phyloP scores from a whole-genome alignment of 2,329 filamentous ascomycete genomes.

The Colletotrichum salicis region DNA sequence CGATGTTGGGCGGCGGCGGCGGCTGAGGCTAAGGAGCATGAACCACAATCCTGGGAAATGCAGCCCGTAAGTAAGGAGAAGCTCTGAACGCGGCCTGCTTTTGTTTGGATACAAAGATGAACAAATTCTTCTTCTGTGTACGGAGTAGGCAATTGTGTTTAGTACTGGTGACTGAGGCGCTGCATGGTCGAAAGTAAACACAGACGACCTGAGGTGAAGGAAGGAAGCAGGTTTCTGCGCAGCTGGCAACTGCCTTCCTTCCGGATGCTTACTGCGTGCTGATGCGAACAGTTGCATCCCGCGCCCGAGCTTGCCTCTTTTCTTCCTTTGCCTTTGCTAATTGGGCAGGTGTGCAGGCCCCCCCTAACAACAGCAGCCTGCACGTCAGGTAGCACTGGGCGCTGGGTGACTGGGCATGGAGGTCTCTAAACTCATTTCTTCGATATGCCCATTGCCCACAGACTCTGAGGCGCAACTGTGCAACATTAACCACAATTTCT shows the following conservation, averaged over 20 bases:
- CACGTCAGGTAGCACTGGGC: constrained; percentile 6
- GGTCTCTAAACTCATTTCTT: not conserved
- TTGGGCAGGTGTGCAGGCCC: constrained; percentile 4
- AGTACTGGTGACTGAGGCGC: not conserved
- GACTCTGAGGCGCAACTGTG: not conserved
- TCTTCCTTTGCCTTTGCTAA: not conserved
- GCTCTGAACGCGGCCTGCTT: constrained; percentile 1
- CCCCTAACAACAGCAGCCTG: not conserved
- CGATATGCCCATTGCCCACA: not conserved
- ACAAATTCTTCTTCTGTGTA: too few species aligned
- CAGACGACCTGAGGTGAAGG: constrained; percentile 7
- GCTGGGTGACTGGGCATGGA: not conserved
- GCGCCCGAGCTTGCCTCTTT: not conserved
- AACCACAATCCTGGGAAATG: not conserved
- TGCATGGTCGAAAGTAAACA: constrained; percentile 15
- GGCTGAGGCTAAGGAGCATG: not conserved
- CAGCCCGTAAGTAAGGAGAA: not conserved
- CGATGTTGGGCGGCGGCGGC: not conserved
- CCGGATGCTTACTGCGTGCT: not conserved
- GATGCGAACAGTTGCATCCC: not conserved
- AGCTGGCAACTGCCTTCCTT: not conserved
- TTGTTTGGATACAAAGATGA: constrained; percentile 9
- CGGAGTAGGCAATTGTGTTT: not conserved
- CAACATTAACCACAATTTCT: not conserved
- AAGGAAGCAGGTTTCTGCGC: constrained; percentile 13